These are phyloP conservation scores for Senecio squalidus DNA, from an alignment of 140 eudicot genomes.

Conservation along the genomic window DNA sequence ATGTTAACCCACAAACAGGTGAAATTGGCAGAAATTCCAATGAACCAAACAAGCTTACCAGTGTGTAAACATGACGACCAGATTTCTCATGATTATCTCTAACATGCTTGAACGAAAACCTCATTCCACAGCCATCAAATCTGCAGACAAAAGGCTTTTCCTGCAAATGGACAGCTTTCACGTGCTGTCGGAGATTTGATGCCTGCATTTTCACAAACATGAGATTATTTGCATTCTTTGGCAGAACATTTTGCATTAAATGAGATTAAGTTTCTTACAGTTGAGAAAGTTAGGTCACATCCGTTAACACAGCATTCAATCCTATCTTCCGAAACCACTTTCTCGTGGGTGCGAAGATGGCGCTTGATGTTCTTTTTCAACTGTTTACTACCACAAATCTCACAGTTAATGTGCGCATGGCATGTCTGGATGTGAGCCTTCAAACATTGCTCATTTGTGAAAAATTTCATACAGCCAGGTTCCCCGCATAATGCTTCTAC, in stretches of 20 bases:
- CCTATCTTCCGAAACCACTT: conserved; percentile 31
- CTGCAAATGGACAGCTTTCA: conserved; percentile 65
- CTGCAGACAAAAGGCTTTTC: conserved; percentile 61
- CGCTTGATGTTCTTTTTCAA: conserved; percentile 77
- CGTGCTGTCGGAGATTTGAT: conserved; percentile 74
- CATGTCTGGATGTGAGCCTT: conserved; percentile 57
- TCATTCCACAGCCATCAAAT: conserved; percentile 65
- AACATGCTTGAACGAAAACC: conserved; percentile 75
- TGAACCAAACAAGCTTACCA: conserved; percentile 22
- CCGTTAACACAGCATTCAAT: conserved; percentile 56
- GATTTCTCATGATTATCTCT: conserved; percentile 80
- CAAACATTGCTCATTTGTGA: conserved; percentile 59
- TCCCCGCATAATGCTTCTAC: conserved; percentile 72
- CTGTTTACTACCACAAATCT: conserved; percentile 74
- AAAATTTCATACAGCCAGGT: conserved; percentile 74
- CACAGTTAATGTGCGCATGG: conserved; percentile 65
- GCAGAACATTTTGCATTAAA: neutral
- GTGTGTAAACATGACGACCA: conserved; percentile 47
- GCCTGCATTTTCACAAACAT: conserved; percentile 26
- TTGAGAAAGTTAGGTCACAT: conserved; percentile 59
- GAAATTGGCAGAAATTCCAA: too few species aligned
- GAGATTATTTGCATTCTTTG: neutral
- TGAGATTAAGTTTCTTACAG: conserved; percentile 43
- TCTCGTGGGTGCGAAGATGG: conserved; percentile 70
- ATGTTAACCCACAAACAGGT: too few species aligned